Percentiles rank a stretch among this genome's conserved stretches.
Evolutionary conservation across 176 grass and related monocot genomes (phyloP).

Genomic region (Triticum monococcum): DNA sequence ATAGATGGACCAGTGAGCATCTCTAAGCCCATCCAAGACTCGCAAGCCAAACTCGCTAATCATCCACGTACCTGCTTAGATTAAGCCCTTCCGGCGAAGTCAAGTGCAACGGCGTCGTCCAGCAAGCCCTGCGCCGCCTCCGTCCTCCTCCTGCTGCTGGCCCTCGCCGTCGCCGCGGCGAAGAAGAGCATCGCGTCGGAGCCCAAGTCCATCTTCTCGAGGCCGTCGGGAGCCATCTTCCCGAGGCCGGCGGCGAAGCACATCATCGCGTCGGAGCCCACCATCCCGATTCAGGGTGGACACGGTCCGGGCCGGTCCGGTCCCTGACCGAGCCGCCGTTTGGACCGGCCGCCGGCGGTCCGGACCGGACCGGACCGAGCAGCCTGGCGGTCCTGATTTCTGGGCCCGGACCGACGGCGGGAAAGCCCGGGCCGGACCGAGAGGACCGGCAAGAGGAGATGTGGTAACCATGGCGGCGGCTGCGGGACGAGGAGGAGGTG

Average conservation of each 20-base stretch:
- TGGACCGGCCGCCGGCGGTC: too few species aligned
- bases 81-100: background rate
- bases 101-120: slow-evolving; percentile 12
- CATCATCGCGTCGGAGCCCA: background rate
- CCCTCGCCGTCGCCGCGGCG: background rate
- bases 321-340: too few species aligned
- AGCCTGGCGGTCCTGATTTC: too few species aligned
- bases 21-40: background rate
- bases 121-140: background rate
- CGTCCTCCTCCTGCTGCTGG: background rate
- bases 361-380: too few species aligned
- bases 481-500: too few species aligned
- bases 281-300: too few species aligned
- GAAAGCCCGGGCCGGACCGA: too few species aligned
- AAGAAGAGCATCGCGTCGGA: background rate
- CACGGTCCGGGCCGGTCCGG: too few species aligned
- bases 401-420: too few species aligned
- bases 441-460: too few species aligned
- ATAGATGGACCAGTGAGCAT: background rate
- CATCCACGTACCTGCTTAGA: background rate
- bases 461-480: too few species aligned
- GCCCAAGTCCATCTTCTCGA: background rate
- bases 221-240: background rate
- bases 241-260: too few species aligned
- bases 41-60: background rate